phyloP scores from a whole-genome alignment of 495 filamentous ascomycete genomes.

The Penicillium ochrochloron region DNA sequence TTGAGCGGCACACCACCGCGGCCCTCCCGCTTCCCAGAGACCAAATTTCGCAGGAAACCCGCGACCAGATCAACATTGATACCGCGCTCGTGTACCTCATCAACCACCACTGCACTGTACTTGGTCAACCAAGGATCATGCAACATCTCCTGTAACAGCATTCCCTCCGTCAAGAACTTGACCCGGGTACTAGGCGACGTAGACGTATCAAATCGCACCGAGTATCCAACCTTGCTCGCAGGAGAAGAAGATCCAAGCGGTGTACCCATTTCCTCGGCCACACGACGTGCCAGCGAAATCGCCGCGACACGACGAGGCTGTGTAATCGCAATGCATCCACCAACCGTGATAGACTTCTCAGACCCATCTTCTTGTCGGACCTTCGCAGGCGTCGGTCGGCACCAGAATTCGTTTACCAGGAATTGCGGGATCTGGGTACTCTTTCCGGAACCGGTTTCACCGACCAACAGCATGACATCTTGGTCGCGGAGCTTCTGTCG shows the following conservation, averaged over 20 bases:
- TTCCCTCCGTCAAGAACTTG: conserved; percentile 96
- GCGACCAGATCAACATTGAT: conserved; percentile 92
- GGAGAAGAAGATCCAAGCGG: conserved; percentile 68
- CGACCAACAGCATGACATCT: conserved; percentile 83
- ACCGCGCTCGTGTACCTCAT: conserved; percentile 96
- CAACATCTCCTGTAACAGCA: conserved; percentile 93
- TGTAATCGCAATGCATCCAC: conserved; percentile 92
- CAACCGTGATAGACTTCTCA: conserved; percentile 60
- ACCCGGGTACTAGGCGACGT: conserved; percentile 74
- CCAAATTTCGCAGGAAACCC: conserved; percentile 82
- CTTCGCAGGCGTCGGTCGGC: conserved; percentile 58
- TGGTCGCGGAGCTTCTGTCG: conserved; percentile 64
- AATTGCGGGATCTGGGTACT: conserved; percentile 97
- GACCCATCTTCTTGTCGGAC: conserved; percentile 45
- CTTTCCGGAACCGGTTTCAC: conserved; percentile 96
- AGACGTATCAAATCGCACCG: conserved; percentile 90
- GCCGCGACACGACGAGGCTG: conserved; percentile 94
- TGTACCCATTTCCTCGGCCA: conserved; percentile 89
- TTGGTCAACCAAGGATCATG: conserved; percentile 79
- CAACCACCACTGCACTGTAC: conserved; percentile 90
- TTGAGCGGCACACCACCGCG: conserved; percentile 77
- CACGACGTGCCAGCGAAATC: conserved; percentile 86
- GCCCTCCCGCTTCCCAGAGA: conserved; percentile 59
- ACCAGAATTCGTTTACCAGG: conserved; percentile 79
- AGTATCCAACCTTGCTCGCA: conserved; percentile 84